Percentiles rank a stretch among this genome's conserved stretches.
phyloP scores from a whole-genome alignment of 2,329 filamentous ascomycete species.

The Diplodia intermedia region DNA sequence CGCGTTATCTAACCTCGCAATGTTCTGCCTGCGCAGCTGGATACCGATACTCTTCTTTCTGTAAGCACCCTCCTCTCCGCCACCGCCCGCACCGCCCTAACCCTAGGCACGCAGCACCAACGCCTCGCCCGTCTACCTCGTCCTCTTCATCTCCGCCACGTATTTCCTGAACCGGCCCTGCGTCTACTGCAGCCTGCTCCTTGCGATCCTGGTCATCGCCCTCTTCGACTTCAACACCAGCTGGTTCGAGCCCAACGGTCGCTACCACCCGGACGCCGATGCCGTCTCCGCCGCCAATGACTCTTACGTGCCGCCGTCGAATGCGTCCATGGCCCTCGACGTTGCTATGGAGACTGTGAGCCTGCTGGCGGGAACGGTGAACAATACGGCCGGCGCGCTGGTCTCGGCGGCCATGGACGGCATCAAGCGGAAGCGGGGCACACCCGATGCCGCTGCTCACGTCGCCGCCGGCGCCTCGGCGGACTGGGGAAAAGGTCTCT shows the following conservation, averaged over 20 bases:
- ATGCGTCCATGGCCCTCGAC: constrained; percentile 39
- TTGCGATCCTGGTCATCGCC: constrained; percentile 92
- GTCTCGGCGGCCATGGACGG: constrained; percentile 72
- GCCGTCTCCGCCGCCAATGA: constrained; percentile 29
- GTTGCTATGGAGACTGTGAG: constrained; percentile 46
- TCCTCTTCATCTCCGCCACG: constrained; percentile 75
- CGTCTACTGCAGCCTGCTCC: constrained; percentile 95
- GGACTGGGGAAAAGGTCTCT: constrained; percentile 63
- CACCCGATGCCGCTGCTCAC: constrained; percentile 34
- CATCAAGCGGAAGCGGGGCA: constrained; percentile 49
- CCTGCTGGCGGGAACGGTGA: constrained; percentile 57
- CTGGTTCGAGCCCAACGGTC: constrained; percentile 76
- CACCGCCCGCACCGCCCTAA: constrained; percentile 6
- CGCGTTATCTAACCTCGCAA: constrained; percentile 43
- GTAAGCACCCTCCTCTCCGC: constrained; percentile 49
- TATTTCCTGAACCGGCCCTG: constrained; percentile 97
- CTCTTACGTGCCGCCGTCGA: constrained; percentile 38
- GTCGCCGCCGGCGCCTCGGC: background rate
- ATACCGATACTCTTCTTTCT: constrained; percentile 58
- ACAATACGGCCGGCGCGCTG: constrained; percentile 73
- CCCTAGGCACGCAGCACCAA: constrained; percentile 50
- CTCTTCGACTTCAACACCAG: constrained; percentile 92
- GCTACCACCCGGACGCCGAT: constrained; percentile 34
- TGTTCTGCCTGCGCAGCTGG: constrained; percentile 72
- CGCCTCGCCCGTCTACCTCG: constrained; percentile 57